Base-by-base conservation (phyloP, 164 flowering plant species). In the grape (Vitis vinifera) region DNA sequence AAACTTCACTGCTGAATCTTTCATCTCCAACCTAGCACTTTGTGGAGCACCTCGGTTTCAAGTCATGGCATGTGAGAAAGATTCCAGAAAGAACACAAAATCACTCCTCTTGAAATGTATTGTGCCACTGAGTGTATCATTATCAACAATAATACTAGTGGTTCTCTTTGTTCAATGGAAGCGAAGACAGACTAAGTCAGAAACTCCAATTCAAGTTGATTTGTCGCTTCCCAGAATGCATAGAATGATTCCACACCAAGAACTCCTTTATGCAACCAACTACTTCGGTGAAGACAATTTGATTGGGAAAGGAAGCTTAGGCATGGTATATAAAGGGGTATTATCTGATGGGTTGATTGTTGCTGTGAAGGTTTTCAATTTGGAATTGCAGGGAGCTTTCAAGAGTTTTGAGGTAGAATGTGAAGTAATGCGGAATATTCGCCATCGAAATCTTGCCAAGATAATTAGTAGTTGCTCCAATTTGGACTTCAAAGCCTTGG, bases 331-430 rank as follows among this genome's bases (percentile, higher is more conserved):
- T 37, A 37, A 37, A 37, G 44, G 44, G 8, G 44, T 37, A 37
- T 37, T 37, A 4, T 37, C 44, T 1, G 44, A 37, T 48, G 55
- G 66, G 66, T 1, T 49, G 27, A n/a, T 19, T 10, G 55, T 19
- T 49, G 55, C 66, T 12, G 10, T 63, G 8, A 63, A 63, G 51
- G 66, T 63, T 50, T 49, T 63, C 29, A 19, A 63, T 63, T 49
- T 63, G 27, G 27, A 48, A 63, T 8, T 60, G 0, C n/a, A 63
- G 9, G 66, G 44, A 6, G 66, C 55, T 48, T 48, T 63, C 29
- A 63, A 50, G 51, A 63, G 66, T 63, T 63, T 63, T 19, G 55
- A 63, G 11, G 55, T 14, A 48, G 66, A 63, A 17, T 63, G 66
- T 3, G 31, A 63, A 63, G 66, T 63, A 16, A 49, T 63, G 31